Conservation (phyloP, 352 stramenopile species). For the Phytophthora uliginosa region DNA sequence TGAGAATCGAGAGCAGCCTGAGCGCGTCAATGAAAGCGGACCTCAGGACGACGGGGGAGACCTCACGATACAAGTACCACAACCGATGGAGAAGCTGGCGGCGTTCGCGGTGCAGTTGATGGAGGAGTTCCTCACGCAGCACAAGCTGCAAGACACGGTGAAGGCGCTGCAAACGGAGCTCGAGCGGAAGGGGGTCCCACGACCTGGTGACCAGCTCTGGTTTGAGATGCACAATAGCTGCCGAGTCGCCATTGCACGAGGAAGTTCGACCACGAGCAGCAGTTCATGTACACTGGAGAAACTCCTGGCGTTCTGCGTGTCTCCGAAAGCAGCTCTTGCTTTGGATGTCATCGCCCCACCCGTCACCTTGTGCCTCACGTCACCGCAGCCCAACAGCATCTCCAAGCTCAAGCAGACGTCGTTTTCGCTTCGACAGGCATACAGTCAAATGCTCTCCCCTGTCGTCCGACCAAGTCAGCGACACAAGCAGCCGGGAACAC, state of each 20-base stretch:
- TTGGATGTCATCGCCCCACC: constrained; percentile 47
- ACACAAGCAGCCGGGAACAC: constrained; percentile 7
- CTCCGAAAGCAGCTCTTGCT: constrained; percentile 31
- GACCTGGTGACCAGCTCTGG: constrained; percentile 54
- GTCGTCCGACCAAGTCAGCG: constrained; percentile 65
- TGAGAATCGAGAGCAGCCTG: constrained; percentile 4
- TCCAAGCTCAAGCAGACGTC: constrained; percentile 44
- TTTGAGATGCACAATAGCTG: constrained; percentile 70
- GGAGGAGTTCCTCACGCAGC: constrained; percentile 63
- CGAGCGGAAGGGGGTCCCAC: constrained; percentile 26
- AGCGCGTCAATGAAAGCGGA: constrained; percentile 15
- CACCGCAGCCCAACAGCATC: constrained; percentile 46
- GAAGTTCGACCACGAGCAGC: constrained; percentile 24
- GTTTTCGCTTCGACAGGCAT: constrained; percentile 59
- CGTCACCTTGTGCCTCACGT: constrained; percentile 48
- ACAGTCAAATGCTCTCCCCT: constrained; percentile 62
- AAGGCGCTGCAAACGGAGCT: constrained; percentile 54
- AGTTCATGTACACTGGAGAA: constrained; percentile 49
- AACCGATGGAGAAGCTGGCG: constrained; percentile 36
- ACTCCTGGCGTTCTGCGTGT: constrained; percentile 62
- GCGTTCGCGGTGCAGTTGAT: constrained; percentile 66
- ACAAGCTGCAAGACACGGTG: constrained; percentile 48
- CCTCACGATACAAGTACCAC: neutral
- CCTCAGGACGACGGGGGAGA: constrained; percentile 18
- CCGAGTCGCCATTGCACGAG: constrained; percentile 41